phyloP scores from a whole-genome alignment of 352 stramenopile genomes.

The Phytophthora syringae region DNA sequence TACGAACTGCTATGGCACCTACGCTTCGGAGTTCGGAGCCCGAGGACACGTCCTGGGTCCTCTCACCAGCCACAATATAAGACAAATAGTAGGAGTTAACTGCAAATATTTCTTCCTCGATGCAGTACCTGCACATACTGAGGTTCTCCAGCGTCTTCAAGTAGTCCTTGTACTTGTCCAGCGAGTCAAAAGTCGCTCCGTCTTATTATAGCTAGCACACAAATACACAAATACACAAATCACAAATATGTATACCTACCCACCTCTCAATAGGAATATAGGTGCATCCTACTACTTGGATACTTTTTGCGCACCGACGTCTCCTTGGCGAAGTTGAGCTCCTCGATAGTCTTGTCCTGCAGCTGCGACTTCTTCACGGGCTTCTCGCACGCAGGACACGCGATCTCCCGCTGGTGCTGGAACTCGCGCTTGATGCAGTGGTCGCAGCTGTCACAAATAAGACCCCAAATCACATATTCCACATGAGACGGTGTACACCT shows the following conservation, averaged over 20 bases:
- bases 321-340: slow-evolving; percentile 90
- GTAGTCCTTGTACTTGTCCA: slow-evolving; percentile 90
- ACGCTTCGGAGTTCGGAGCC: not conserved
- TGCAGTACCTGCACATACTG: slow-evolving; percentile 44
- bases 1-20: not conserved
- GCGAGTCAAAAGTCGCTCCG: slow-evolving; percentile 83
- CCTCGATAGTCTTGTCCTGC: slow-evolving; percentile 89
- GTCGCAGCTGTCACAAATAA: slow-evolving; percentile 64
- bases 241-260: not conserved
- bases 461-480: not conserved
- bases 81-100: no score
- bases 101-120: not conserved
- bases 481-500: slow-evolving; percentile 4
- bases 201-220: slow-evolving; percentile 86
- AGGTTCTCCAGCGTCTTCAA: slow-evolving; percentile 86
- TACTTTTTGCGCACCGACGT: slow-evolving; percentile 89
- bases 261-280: slow-evolving; percentile 20
- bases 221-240: not conserved
- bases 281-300: slow-evolving; percentile 66
- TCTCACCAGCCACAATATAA: no score
- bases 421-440: slow-evolving; percentile 90
- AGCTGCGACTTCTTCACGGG: slow-evolving; percentile 90
- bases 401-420: slow-evolving; percentile 88
- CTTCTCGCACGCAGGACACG: slow-evolving; percentile 81
- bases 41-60: not conserved